Evolutionary conservation across 2,329 filamentous ascomycete species (phyloP).

Genomic region (Fonsecaea pugnacius): DNA sequence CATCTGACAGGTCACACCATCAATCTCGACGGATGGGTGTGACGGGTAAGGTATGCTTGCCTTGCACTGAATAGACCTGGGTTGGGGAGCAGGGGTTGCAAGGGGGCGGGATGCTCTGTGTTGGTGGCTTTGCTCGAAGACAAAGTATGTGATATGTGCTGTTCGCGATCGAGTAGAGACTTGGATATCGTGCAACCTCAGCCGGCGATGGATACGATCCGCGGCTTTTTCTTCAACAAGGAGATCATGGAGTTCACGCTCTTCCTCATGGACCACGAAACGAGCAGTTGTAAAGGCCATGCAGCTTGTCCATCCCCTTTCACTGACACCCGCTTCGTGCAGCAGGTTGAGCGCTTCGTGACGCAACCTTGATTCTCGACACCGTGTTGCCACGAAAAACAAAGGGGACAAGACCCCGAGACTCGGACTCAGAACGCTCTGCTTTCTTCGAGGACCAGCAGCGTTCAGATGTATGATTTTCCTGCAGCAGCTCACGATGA

Average conservation of each 20-base stretch:
- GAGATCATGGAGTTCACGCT: constrained; percentile 2
- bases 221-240: not conserved
- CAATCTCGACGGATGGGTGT: constrained; percentile 18
- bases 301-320: constrained; percentile 28
- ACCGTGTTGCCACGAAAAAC: constrained; percentile 69
- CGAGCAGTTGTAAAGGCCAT: constrained; percentile 20
- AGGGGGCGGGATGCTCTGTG: not conserved
- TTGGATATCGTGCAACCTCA: constrained; percentile 9
- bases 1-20: constrained; percentile 15
- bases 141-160: not conserved
- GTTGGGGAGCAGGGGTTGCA: not conserved
- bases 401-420: constrained; percentile 67
- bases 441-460: not conserved
- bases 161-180: not conserved
- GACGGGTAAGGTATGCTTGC: constrained; percentile 15
- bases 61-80: not conserved
- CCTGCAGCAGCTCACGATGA: constrained; percentile 14
- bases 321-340: constrained; percentile 11
- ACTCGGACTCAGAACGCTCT: constrained; percentile 1
- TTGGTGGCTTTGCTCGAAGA: not conserved
- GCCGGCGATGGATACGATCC: not conserved
- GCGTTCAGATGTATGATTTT: constrained; percentile 17
- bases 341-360: constrained; percentile 17
- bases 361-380: constrained; percentile 62
- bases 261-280: constrained; percentile 23